phyloP scores from a whole-genome alignment of 2,329 filamentous ascomycete species.

The Aureobasidium namibiae region DNA sequence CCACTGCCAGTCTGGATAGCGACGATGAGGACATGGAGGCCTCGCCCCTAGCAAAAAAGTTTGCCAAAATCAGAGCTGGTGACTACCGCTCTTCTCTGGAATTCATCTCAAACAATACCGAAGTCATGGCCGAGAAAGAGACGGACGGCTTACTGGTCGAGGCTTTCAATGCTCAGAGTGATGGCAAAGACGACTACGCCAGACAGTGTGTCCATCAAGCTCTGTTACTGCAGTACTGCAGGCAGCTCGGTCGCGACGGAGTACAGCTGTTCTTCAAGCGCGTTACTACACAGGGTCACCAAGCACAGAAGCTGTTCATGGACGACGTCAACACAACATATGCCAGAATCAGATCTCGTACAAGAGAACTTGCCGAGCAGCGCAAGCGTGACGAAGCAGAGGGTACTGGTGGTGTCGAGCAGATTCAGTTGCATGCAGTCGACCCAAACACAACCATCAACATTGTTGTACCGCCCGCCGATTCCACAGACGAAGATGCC shows the following conservation, averaged over 20 bases:
- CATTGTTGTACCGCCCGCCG: constrained; percentile 70
- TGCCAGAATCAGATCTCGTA: constrained; percentile 67
- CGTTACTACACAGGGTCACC: constrained; percentile 80
- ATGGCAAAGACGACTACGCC: constrained; percentile 46
- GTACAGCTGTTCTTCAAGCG: constrained; percentile 93
- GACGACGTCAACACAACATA: constrained; percentile 92
- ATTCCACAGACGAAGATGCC: constrained; percentile 53
- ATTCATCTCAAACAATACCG: constrained; percentile 71
- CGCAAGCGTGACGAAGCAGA: constrained; percentile 39
- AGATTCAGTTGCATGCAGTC: constrained; percentile 97
- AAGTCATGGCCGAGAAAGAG: constrained; percentile 74
- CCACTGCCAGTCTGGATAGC: constrained; percentile 40
- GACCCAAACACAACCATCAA: constrained; percentile 85
- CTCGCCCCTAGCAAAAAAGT: constrained; percentile 68
- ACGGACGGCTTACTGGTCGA: constrained; percentile 85
- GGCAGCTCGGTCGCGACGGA: constrained; percentile 78
- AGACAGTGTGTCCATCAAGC: constrained; percentile 89
- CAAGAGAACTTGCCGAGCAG: constrained; percentile 62
- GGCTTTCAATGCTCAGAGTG: constrained; percentile 81
- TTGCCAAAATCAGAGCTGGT: constrained; percentile 66
- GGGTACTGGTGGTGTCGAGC: constrained; percentile 65
- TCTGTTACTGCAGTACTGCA: constrained; percentile 87
- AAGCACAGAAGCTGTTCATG: constrained; percentile 82
- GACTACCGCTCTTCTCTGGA: constrained; percentile 67
- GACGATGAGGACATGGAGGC: constrained; percentile 70